Conservation (phyloP, 2,329 filamentous ascomycete species). For the Clarireedia sp. region DNA sequence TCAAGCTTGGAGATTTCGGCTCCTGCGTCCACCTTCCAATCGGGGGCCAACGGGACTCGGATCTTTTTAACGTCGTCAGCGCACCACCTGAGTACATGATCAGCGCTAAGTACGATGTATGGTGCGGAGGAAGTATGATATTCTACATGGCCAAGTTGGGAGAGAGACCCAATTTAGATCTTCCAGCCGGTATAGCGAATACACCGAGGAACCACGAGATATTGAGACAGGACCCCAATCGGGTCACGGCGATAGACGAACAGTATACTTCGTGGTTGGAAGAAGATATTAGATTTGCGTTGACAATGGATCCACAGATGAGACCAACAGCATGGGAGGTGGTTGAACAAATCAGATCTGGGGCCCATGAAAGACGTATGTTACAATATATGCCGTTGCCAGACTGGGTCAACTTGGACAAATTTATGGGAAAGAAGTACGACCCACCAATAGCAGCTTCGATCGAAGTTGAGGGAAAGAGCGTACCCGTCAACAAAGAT, state of each 20-base stretch:
- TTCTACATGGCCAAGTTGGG: background rate
- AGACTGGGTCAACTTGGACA: background rate
- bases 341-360: background rate
- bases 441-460: background rate
- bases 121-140: background rate
- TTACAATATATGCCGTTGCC: background rate
- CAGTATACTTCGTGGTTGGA: background rate
- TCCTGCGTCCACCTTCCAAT: background rate
- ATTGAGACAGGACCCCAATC: background rate
- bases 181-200: background rate
- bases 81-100: background rate
- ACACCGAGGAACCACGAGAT: background rate
- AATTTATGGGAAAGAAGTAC: background rate
- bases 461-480: background rate
- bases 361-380: background rate
- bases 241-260: background rate
- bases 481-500: background rate
- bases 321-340: background rate
- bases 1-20: constrained; percentile 8
- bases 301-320: background rate
- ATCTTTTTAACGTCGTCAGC: background rate
- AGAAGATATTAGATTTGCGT: background rate
- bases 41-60: background rate
- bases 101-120: constrained; percentile 7
- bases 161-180: background rate